Percentiles rank a stretch among this genome's conserved stretches.
Evolutionary conservation across 768 basidiomycete species (phyloP).

Genomic region (Suillus plorans): DNA sequence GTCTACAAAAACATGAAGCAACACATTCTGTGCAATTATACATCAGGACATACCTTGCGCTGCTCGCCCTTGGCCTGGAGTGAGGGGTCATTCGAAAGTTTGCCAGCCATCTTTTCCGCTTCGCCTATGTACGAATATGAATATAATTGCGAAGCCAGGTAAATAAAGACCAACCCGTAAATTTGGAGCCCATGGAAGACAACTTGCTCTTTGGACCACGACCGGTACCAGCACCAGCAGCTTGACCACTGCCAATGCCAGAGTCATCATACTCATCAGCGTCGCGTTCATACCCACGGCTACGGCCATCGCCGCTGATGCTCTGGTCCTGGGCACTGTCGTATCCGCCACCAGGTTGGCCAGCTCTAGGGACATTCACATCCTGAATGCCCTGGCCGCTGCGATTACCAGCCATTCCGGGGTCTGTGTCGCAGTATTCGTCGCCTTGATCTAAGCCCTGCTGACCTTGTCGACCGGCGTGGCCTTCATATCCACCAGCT

Average conservation of each 20-base stretch:
- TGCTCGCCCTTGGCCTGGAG: conserved; percentile 7
- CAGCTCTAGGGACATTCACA: conserved; percentile 3
- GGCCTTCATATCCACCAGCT: conserved; percentile 6
- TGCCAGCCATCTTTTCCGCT: conserved; percentile 11
- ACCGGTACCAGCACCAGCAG: not conserved
- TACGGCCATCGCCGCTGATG: not conserved
- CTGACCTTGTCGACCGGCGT: not conserved
- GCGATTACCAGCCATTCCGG: conserved; percentile 13
- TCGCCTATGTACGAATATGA: conserved; percentile 1
- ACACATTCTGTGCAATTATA: not conserved
- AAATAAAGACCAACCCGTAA: conserved; percentile 6
- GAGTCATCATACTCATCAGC: conserved; percentile 13
- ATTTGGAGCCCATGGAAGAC: not conserved
- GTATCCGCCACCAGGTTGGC: conserved; percentile 4
- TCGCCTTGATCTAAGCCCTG: not conserved
- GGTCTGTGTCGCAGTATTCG: conserved; percentile 6
- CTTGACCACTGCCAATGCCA: not conserved
- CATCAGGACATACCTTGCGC: conserved; percentile 6
- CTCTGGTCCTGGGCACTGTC: not conserved
- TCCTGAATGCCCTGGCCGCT: not conserved
- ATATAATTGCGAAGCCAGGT: not conserved
- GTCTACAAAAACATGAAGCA: not conserved
- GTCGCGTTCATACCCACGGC: conserved; percentile 15
- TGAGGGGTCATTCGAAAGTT: not conserved
- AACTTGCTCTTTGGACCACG: not conserved